Conservation (phyloP, 2,329 filamentous ascomycete species). For the Alternaria arborescens region DNA sequence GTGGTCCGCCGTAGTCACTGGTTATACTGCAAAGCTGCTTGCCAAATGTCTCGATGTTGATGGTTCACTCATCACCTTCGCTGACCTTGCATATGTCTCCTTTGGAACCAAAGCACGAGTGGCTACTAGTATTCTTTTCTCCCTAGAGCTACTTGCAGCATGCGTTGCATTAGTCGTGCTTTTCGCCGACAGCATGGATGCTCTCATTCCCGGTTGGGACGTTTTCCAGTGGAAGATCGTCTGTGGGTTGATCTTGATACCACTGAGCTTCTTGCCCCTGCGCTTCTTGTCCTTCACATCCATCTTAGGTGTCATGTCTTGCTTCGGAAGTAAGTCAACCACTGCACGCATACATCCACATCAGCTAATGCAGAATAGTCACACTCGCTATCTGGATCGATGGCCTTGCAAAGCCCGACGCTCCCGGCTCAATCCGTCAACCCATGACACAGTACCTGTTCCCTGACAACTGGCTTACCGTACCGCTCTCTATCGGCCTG, state of each 20-base stretch:
- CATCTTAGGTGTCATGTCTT: slow-evolving; percentile 89
- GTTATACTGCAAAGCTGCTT: slow-evolving; percentile 85
- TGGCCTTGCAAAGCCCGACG: slow-evolving; percentile 80
- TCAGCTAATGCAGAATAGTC: slow-evolving; percentile 63
- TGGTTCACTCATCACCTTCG: slow-evolving; percentile 87
- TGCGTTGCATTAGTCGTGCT: slow-evolving; percentile 90
- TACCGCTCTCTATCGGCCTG: slow-evolving; percentile 88
- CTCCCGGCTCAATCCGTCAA: slow-evolving; percentile 82
- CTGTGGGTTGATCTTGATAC: slow-evolving; percentile 79
- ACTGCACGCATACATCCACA: not conserved
- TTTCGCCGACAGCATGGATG: slow-evolving; percentile 91
- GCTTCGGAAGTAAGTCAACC: slow-evolving; percentile 77
- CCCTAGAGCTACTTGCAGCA: slow-evolving; percentile 83
- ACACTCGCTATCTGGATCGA: slow-evolving; percentile 84
- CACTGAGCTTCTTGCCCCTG: slow-evolving; percentile 84
- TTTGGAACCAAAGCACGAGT: slow-evolving; percentile 85
- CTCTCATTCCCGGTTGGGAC: slow-evolving; percentile 76
- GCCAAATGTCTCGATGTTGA: slow-evolving; percentile 90
- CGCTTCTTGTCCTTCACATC: slow-evolving; percentile 88
- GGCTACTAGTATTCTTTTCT: slow-evolving; percentile 85
- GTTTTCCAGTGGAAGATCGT: slow-evolving; percentile 83
- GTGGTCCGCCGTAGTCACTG: slow-evolving; percentile 77
- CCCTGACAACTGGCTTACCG: slow-evolving; percentile 83
- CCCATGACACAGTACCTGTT: slow-evolving; percentile 83
- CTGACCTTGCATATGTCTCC: slow-evolving; percentile 89